phyloP scores from a whole-genome alignment of 1,284 basidiomycete genomes.

The Ganoderma lingzhi region DNA sequence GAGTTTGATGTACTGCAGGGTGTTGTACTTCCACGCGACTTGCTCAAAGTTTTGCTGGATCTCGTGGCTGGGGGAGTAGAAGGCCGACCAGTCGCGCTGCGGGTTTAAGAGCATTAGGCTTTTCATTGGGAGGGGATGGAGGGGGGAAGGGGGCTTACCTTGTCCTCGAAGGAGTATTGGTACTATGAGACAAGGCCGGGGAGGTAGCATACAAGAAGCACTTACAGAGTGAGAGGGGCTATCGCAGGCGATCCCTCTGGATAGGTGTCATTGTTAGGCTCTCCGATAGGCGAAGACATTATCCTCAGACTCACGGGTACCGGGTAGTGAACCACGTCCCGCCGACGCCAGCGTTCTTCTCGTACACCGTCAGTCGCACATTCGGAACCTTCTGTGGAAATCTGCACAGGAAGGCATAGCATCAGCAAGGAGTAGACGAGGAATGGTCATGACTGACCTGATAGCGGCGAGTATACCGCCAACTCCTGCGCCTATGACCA shows the following conservation, averaged over 20 bases:
- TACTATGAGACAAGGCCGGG: conserved; percentile 49
- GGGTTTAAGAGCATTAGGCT: background rate
- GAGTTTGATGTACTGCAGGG: conserved; percentile 60
- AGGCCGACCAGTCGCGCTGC: conserved; percentile 65
- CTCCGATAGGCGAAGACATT: background rate
- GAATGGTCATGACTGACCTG: conserved; percentile 36
- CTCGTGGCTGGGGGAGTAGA: conserved; percentile 65
- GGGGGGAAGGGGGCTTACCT: conserved; percentile 39
- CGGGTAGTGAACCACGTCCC: conserved; percentile 59
- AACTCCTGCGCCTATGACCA: conserved; percentile 62
- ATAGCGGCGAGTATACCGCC: conserved; percentile 65
- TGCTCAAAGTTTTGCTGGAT: conserved; percentile 60
- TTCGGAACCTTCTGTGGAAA: conserved; percentile 61
- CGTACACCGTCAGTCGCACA: conserved; percentile 61
- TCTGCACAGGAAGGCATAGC: conserved; percentile 36
- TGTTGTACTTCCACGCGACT: conserved; percentile 65
- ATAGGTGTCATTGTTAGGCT: conserved; percentile 18
- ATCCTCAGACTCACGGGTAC: conserved; percentile 37
- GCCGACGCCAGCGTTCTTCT: conserved; percentile 61
- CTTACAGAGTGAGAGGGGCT: conserved; percentile 60
- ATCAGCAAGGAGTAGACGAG: no score
- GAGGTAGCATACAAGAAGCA: background rate
- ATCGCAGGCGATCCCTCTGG: conserved; percentile 62
- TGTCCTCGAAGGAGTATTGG: conserved; percentile 64
- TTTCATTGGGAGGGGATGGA: no score